These are phyloP conservation scores for Raddia guianensis DNA, from an alignment of 176 grass and related monocot species.

Conservation along the genomic window DNA sequence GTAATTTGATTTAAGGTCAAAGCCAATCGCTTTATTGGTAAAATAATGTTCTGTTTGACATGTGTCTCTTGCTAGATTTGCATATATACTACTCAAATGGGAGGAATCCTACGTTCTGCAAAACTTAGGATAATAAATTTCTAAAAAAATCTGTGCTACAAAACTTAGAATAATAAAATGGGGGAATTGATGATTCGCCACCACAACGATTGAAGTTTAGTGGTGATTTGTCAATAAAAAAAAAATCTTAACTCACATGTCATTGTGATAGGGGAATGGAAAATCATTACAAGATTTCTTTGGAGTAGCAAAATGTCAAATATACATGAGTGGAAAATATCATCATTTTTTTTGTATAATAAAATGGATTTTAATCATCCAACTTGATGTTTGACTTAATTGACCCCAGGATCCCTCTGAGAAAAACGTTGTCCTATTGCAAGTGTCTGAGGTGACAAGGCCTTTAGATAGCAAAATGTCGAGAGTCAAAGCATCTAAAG, in stretches of 20 bases:
- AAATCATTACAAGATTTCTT: too few species aligned
- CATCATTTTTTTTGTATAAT: not conserved
- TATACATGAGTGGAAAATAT: too few species aligned
- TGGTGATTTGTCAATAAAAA: too few species aligned
- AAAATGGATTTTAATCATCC: not conserved
- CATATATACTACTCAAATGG: not conserved
- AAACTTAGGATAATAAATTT: not conserved
- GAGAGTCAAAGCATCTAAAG: slow-evolving; percentile 27
- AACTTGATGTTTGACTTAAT: slow-evolving; percentile 23
- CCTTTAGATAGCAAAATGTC: not conserved
- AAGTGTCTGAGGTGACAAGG: slow-evolving; percentile 1
- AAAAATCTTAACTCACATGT: too few species aligned
- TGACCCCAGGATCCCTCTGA: not conserved
- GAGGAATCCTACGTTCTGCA: not conserved
- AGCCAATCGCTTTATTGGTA: too few species aligned
- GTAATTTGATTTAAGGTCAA: too few species aligned
- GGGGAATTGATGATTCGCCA: too few species aligned
- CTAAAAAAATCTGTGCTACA: not conserved
- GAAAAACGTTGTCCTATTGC: not conserved
- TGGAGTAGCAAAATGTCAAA: too few species aligned
- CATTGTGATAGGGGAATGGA: too few species aligned
- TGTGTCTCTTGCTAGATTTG: too few species aligned
- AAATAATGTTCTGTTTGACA: too few species aligned
- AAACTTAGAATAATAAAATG: not conserved
- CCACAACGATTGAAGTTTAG: too few species aligned